Evolutionary conservation across 106 monocot genomes (phyloP), one percentile per base, ranked within the genome.

Genomic region (Allium fistulosum): DNA sequence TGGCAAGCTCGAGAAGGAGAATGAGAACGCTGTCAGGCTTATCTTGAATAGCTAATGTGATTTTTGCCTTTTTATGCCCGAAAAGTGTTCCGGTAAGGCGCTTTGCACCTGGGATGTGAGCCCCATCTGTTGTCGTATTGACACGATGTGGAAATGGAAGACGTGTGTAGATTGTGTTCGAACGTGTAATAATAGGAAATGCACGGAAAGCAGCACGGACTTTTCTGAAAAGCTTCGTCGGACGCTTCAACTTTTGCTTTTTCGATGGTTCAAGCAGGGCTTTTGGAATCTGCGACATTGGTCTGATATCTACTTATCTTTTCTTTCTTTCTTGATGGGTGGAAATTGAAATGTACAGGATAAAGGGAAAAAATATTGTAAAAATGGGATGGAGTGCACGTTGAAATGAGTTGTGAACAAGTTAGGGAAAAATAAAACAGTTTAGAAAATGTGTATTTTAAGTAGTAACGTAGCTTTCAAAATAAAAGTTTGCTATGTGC

Each of bases 71-170:
- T 70, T 89, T 81, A 69, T 79, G 78, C 51, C 89, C 97, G 78
- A 82, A 97, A 62, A 97, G 92, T 48, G 97, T 97, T 17, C 92
- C 97, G 8, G 92, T 87, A 26, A 80, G 74, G 80, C 89, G 89
- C 0, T 64, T 46, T 17, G 95, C 88, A 53, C 92, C 97, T 71
- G 77, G 75, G 69, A 88, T 67, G 78, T 87, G 92, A 37, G 37
- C 37, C 16, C 85, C 86, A 58, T 84, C 82, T 63, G 27, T 48
- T 6, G 16, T 51, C 46, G 53, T 26, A 15, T 26, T 22, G n/a
- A 50, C 27, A 22, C 59, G 70, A 15, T 49, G 46, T 9, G 7
- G 65, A 15, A 65, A 17, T 17, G 47, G 48, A 49, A 65, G 14
- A 17, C 65, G 65, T 8, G 16, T 11, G 65, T 49, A 65, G n/a